These are phyloP conservation scores for Lolium perenne DNA, from an alignment of 176 grass and related monocot genomes.

Conservation along the genomic window DNA sequence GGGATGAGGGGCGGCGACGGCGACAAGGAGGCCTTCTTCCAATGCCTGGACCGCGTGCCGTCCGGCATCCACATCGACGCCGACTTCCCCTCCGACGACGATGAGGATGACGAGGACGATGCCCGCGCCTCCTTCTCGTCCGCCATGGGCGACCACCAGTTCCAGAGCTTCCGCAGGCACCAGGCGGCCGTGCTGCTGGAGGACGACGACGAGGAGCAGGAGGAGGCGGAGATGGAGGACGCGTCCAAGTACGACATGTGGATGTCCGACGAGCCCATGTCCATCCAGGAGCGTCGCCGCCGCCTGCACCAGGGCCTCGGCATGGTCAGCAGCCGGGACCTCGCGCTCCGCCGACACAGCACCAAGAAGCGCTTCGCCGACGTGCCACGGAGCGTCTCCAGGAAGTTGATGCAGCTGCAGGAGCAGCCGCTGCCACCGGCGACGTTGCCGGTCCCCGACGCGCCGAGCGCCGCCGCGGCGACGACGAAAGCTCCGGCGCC, in stretches of 20 bases:
- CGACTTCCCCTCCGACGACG: constrained; percentile 67
- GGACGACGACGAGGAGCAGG: constrained; percentile 32
- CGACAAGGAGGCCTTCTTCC: constrained; percentile 70
- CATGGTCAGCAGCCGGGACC: constrained; percentile 59
- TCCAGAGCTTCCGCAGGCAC: constrained; percentile 52
- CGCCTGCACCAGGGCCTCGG: constrained; percentile 87
- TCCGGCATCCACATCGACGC: constrained; percentile 71
- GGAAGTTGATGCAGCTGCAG: not conserved
- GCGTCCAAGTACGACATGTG: constrained; percentile 69
- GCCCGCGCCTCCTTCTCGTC: constrained; percentile 80
- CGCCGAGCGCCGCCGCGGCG: not conserved
- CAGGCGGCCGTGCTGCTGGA: constrained; percentile 50
- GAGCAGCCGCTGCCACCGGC: not conserved
- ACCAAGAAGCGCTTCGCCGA: constrained; percentile 51
- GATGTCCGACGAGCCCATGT: constrained; percentile 82
- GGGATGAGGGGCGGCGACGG: constrained; percentile 47
- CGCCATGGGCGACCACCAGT: constrained; percentile 49
- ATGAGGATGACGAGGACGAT: constrained; percentile 69
- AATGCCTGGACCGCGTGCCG: constrained; percentile 78
- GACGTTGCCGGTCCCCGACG: not conserved
- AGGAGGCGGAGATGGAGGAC: constrained; percentile 47
- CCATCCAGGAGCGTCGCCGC: constrained; percentile 83
- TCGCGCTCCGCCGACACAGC: constrained; percentile 59
- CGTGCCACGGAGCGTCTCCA: constrained; percentile 15
- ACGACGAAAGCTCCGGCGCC: not conserved